Conservation (phyloP, 2,329 filamentous ascomycete genomes). For the Fusarium stilboides region DNA sequence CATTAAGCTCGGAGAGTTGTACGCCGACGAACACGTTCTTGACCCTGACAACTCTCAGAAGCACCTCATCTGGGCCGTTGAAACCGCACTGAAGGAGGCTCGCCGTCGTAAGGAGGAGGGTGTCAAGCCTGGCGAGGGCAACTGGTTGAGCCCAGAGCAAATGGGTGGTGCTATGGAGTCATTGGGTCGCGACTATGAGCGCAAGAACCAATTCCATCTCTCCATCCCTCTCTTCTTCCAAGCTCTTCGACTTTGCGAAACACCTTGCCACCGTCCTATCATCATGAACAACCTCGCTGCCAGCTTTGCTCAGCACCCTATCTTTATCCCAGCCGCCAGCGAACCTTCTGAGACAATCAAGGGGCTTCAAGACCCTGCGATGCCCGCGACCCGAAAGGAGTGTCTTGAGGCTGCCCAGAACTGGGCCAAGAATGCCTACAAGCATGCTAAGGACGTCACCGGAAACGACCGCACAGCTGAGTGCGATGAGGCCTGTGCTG, state of each 20-base stretch:
- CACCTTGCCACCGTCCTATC: constrained; percentile 82
- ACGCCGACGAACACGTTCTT: constrained; percentile 81
- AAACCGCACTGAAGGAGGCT: constrained; percentile 82
- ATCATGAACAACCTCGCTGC: constrained; percentile 89
- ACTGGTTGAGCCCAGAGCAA: constrained; percentile 79
- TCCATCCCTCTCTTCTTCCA: constrained; percentile 90
- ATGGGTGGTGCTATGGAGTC: constrained; percentile 83
- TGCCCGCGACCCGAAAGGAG: constrained; percentile 66
- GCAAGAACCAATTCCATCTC: constrained; percentile 81
- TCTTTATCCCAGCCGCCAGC: constrained; percentile 52
- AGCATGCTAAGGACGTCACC: constrained; percentile 75
- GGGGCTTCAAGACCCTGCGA: constrained; percentile 50
- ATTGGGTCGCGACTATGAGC: constrained; percentile 83
- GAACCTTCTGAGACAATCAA: constrained; percentile 51
- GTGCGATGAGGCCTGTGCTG: constrained; percentile 87
- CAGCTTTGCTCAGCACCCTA: constrained; percentile 78
- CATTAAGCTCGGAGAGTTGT: constrained; percentile 88
- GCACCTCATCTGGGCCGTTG: constrained; percentile 85
- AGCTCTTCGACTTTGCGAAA: constrained; percentile 77
- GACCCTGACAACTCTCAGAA: constrained; percentile 80
- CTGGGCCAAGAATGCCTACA: constrained; percentile 85
- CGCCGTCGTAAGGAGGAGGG: constrained; percentile 77
- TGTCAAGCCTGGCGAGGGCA: constrained; percentile 77
- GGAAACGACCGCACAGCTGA: constrained; percentile 79
- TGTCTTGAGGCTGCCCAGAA: constrained; percentile 79